Evolutionary conservation across 257 asterid genomes (phyloP), one percentile per base, ranked within the genome.

Genomic region (Paulownia fortunei): DNA sequence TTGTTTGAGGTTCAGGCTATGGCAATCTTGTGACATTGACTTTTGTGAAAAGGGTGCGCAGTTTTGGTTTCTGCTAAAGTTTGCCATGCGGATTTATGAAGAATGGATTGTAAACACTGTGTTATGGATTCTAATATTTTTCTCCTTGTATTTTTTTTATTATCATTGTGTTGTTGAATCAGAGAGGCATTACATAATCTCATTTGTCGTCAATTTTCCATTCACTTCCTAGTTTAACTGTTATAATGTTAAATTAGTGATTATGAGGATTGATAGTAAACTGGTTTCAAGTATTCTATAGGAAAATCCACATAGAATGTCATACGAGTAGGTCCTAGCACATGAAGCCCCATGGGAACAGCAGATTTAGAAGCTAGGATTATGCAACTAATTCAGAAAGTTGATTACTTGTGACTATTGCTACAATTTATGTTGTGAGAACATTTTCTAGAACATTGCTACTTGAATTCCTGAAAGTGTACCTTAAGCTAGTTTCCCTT

Each of bases 311-410:
- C 2, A 24, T n/a, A 23, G 42, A 59, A 32, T 59, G 47, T 71
- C 55, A 49, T 49, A 18, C 26, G 62, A 7, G 36, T 6, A 36
- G 56, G 19, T 51, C 24, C 60, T 19, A 46, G 46, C 79, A 8
- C 18, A 61, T 74, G 79, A 74, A 61, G 59, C 21, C 47, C 19
- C 58, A 32, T 74, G 71, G 39, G 55, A 21, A 13, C 27, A 18
- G 12, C 56, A 5, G 2, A 30, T 47, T 52, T 49, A 37, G 69
- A 61, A 15, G 11, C 52, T 66, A 34, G 18, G 34, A 41, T 12
- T 66, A 8, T 41, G 72, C 72, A 41, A 10, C 19, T 1, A 59
- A 27, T 27, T 58, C 15, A 2, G 30, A 2, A 21, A 46, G 59
- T 74, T 59, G 34, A 19, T 58, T 24, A 60, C n/a, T 15, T 26